Evolutionary conservation across 2,329 filamentous ascomycete species (phyloP).

Genomic region (Fusarium sp.): DNA sequence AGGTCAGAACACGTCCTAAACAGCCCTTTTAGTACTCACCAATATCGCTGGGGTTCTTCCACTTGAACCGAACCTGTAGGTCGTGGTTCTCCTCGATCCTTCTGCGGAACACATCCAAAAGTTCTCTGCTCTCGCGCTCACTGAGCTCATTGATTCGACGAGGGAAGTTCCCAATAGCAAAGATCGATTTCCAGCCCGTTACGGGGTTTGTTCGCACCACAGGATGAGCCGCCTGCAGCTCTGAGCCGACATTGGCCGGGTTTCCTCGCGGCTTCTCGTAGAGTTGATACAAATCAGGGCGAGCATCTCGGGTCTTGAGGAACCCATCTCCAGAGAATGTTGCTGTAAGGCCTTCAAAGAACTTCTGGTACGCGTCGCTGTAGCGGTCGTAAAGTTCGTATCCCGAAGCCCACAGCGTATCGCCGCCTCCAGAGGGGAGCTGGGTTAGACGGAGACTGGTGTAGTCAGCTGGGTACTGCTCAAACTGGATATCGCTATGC

Average conservation of each 20-base stretch:
- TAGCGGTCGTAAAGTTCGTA: constrained; percentile 70
- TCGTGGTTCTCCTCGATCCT: constrained; percentile 60
- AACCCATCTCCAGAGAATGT: constrained; percentile 51
- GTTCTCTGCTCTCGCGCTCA: constrained; percentile 54
- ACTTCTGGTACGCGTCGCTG: constrained; percentile 60
- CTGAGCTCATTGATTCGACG: constrained; percentile 58
- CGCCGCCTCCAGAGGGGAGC: constrained; percentile 64
- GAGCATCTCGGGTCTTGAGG: constrained; percentile 32
- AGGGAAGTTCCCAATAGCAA: constrained; percentile 56
- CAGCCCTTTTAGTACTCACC: constrained; percentile 20
- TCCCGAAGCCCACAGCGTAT: constrained; percentile 69
- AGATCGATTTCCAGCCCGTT: constrained; percentile 67
- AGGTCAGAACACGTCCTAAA: too few relatives aligned
- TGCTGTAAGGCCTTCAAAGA: constrained; percentile 63
- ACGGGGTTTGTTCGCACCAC: constrained; percentile 71
- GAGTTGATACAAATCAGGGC: constrained; percentile 48
- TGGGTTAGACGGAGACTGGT: constrained; percentile 63
- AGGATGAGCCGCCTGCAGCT: constrained; percentile 63
- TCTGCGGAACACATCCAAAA: constrained; percentile 56
- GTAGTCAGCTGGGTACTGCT: constrained; percentile 67
- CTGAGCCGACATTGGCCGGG: constrained; percentile 58
- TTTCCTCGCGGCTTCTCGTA: constrained; percentile 51
- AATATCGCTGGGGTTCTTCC: constrained; percentile 56
- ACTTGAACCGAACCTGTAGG: constrained; percentile 60
- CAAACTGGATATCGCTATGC: constrained; percentile 67